Conservation (phyloP, 176 grass and related monocot genomes). For the Eragrostis nindensis region DNA sequence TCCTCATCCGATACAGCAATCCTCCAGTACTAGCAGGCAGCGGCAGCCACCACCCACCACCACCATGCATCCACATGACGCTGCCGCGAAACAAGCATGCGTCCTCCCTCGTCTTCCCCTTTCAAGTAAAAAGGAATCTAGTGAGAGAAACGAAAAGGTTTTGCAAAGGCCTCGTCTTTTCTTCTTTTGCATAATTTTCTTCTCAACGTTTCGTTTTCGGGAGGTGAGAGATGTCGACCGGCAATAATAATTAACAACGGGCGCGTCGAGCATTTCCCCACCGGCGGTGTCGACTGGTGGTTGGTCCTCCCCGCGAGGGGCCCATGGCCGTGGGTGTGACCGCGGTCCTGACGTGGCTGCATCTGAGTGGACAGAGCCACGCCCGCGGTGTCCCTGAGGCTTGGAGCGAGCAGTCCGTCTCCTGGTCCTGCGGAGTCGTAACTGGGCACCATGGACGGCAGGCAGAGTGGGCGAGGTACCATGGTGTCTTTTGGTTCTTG, state of each 20-base stretch:
- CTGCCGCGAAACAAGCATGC: conserved; percentile 31
- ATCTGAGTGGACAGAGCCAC: not conserved
- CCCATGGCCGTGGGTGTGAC: conserved; percentile 3
- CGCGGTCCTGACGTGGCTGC: not conserved
- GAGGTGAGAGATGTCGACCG: not conserved
- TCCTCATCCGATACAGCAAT: conserved; percentile 9
- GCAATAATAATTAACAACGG: conserved; percentile 34
- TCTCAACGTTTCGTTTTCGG: conserved; percentile 16
- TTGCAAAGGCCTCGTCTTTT: not conserved
- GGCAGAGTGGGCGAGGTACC: conserved; percentile 29
- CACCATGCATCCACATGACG: conserved; percentile 11
- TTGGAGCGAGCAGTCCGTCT: conserved; percentile 20
- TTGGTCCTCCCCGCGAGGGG: conserved; percentile 23
- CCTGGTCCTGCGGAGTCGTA: not conserved
- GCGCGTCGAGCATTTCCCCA: conserved; percentile 27
- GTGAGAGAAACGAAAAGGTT: not conserved
- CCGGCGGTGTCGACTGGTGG: conserved; percentile 32
- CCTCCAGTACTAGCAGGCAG: conserved; percentile 21
- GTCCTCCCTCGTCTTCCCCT: conserved; percentile 38
- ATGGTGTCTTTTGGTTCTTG: not conserved
- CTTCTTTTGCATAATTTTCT: not conserved
- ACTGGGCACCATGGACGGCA: conserved; percentile 27
- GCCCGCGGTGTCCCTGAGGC: conserved; percentile 20
- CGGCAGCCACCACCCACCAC: not conserved
- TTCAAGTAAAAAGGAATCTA: conserved; percentile 27